Conservation (phyloP, 768 basidiomycete genomes). For the Tephrocybe sp. region DNA sequence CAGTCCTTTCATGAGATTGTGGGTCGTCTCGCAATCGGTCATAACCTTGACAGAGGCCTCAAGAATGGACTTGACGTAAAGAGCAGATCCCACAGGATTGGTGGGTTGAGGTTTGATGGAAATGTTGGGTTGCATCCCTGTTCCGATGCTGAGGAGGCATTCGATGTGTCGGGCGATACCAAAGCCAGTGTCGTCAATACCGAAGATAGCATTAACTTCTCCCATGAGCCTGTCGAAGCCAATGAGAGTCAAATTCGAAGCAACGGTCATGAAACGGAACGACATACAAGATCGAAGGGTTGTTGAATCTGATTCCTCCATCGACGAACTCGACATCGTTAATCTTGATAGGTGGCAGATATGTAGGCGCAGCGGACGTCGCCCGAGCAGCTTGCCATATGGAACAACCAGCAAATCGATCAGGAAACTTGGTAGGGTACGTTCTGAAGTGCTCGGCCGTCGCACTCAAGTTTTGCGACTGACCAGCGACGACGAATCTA, state of each 20-base stretch:
- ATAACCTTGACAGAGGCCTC: slow-evolving; percentile 7
- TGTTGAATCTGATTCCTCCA: slow-evolving; percentile 32
- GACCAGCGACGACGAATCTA: slow-evolving; percentile 28
- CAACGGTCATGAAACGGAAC: neutral
- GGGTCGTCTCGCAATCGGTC: slow-evolving; percentile 13
- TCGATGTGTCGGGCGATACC: slow-evolving; percentile 12
- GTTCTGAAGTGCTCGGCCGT: slow-evolving; percentile 29
- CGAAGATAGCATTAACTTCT: slow-evolving; percentile 21
- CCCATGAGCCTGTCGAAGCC: slow-evolving; percentile 22
- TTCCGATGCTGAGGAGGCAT: slow-evolving; percentile 12
- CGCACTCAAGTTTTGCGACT: slow-evolving; percentile 22
- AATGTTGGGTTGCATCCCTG: slow-evolving; percentile 13
- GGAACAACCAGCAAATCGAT: slow-evolving; percentile 23
- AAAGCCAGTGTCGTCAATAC: neutral
- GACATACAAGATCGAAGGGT: slow-evolving; percentile 27
- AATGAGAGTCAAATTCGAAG: neutral
- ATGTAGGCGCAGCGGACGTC: slow-evolving; percentile 34
- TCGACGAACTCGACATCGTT: slow-evolving; percentile 29
- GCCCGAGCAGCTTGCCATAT: slow-evolving; percentile 37
- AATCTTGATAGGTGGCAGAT: slow-evolving; percentile 28
- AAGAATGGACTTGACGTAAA: slow-evolving; percentile 1
- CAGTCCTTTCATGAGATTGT: slow-evolving; percentile 6
- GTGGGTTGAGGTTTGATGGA: slow-evolving; percentile 2
- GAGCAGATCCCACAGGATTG: neutral
- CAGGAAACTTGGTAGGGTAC: slow-evolving; percentile 26